Conservation (phyloP, 2,329 filamentous ascomycete genomes). For the Exophiala phaeomuriformis region DNA sequence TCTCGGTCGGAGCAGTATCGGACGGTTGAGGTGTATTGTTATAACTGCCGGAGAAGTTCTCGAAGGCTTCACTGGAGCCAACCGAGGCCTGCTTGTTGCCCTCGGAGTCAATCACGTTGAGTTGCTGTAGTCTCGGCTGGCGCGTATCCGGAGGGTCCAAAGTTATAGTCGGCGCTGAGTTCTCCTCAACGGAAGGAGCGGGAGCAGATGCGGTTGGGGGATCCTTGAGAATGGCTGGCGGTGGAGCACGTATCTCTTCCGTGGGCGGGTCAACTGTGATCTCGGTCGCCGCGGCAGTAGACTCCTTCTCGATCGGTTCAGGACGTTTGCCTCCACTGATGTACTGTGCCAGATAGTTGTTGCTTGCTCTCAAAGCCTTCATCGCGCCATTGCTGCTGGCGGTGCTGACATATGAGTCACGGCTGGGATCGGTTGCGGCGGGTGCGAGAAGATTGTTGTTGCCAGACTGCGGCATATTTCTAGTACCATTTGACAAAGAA, state of each 20-base stretch:
- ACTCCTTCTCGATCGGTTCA: slow-evolving; percentile 13
- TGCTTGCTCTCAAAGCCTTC: slow-evolving; percentile 31
- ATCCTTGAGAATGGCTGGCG: slow-evolving; percentile 20
- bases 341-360: slow-evolving; percentile 35
- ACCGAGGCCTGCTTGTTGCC: slow-evolving; percentile 6
- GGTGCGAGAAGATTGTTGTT: slow-evolving; percentile 22
- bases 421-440: slow-evolving; percentile 1
- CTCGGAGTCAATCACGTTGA: slow-evolving; percentile 18
- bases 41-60: not conserved
- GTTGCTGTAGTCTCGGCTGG: slow-evolving; percentile 15
- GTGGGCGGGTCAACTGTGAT: slow-evolving; percentile 13
- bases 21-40: slow-evolving; percentile 5
- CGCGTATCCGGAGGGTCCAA: slow-evolving; percentile 7
- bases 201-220: not conserved
- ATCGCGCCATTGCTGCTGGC: slow-evolving; percentile 29
- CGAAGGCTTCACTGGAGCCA: not conserved
- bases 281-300: slow-evolving; percentile 19
- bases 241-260: slow-evolving; percentile 19
- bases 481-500: not conserved
- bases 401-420: slow-evolving; percentile 26
- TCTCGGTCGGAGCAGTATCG: slow-evolving; percentile 2
- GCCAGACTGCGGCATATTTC: not conserved
- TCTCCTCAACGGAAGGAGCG: not conserved
- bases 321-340: slow-evolving; percentile 31
- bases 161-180: slow-evolving; percentile 7